Conservation (phyloP, 2,329 filamentous ascomycete genomes). For the Aspergillus cejpii region DNA sequence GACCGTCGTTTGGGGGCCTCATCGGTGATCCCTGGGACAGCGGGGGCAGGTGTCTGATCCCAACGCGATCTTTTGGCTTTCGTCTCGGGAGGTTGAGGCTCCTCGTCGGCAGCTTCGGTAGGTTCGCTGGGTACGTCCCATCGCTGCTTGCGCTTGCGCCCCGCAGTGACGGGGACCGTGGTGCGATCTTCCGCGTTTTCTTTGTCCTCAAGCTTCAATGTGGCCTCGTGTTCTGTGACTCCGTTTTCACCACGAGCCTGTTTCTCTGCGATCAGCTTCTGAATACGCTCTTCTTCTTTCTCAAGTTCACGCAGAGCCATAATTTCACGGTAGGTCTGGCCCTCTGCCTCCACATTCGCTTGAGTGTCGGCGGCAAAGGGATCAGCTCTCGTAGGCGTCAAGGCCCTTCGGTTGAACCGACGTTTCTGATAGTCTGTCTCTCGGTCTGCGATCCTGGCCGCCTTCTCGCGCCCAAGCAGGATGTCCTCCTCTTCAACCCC, state of each 20-base stretch:
- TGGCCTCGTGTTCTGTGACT: conserved; percentile 61
- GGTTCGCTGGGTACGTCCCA: conserved; percentile 73
- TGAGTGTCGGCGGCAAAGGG: conserved; percentile 72
- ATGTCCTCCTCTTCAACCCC: conserved; percentile 91
- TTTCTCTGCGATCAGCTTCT: conserved; percentile 71
- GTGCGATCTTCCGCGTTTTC: conserved; percentile 66
- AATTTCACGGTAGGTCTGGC: conserved; percentile 76
- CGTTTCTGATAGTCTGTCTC: conserved; percentile 98
- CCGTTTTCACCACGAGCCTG: conserved; percentile 55
- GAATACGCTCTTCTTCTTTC: conserved; percentile 84
- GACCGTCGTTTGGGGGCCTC: conserved; percentile 68
- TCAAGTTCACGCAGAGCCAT: conserved; percentile 90
- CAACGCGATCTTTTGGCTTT: conserved; percentile 76
- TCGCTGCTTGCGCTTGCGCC: conserved; percentile 83
- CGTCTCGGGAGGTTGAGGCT: conserved; percentile 47
- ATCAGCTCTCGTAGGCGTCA: conserved; percentile 80
- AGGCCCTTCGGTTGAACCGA: conserved; percentile 69
- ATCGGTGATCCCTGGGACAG: conserved; percentile 36
- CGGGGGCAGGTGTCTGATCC: conserved; percentile 70
- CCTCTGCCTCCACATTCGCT: conserved; percentile 60
- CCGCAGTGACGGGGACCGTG: conserved; percentile 55
- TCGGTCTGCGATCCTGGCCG: conserved; percentile 81
- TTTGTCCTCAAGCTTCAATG: conserved; percentile 65
- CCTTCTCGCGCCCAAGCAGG: conserved; percentile 76
- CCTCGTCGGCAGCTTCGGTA: conserved; percentile 45